Percentiles rank a stretch among this genome's conserved stretches.
Evolutionary conservation across 306 rosid genomes (phyloP).

Genomic region (Sphenostylis stenocarpa): DNA sequence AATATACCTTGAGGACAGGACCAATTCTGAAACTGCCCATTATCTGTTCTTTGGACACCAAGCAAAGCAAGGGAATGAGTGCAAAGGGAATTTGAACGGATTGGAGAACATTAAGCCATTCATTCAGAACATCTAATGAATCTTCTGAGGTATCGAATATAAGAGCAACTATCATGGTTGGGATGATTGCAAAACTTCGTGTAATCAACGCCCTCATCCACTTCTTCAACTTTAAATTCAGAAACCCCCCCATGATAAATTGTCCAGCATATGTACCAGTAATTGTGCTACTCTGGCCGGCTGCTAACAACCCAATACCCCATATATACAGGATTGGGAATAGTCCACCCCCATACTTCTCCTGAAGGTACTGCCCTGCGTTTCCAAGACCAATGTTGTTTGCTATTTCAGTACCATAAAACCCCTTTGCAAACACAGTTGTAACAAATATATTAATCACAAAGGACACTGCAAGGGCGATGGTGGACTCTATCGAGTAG

Average conservation of each 20-base stretch:
- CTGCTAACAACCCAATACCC: constrained; percentile 92
- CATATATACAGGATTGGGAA: constrained; percentile 90
- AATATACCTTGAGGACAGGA: constrained; percentile 68
- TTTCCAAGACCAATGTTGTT: constrained; percentile 77
- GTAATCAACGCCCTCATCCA: constrained; percentile 92
- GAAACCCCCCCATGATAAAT: constrained; percentile 96
- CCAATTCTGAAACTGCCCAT: constrained; percentile 94
- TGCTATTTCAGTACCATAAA: constrained; percentile 78
- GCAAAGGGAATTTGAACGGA: constrained; percentile 98
- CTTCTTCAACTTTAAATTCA: constrained; percentile 83
- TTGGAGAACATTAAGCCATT: constrained; percentile 99
- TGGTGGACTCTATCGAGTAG: constrained; percentile 83
- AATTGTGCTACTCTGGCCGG: constrained; percentile 97
- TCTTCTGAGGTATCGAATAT: constrained; percentile 71
- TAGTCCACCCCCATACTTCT: constrained; percentile 85
- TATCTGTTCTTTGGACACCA: constrained; percentile 88
- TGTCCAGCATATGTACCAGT: constrained; percentile 99
- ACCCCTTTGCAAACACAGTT: constrained; percentile 88
- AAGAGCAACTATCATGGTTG: constrained; percentile 88
- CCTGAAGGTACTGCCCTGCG: constrained; percentile 92
- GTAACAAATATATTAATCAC: constrained; percentile 83
- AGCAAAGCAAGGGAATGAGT: constrained; percentile 85
- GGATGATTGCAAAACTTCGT: constrained; percentile 82
- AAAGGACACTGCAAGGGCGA: constrained; percentile 80
- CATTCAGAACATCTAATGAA: constrained; percentile 72